Evolutionary conservation across 768 basidiomycete genomes (phyloP).

Genomic region (Trametes sanguinea): DNA sequence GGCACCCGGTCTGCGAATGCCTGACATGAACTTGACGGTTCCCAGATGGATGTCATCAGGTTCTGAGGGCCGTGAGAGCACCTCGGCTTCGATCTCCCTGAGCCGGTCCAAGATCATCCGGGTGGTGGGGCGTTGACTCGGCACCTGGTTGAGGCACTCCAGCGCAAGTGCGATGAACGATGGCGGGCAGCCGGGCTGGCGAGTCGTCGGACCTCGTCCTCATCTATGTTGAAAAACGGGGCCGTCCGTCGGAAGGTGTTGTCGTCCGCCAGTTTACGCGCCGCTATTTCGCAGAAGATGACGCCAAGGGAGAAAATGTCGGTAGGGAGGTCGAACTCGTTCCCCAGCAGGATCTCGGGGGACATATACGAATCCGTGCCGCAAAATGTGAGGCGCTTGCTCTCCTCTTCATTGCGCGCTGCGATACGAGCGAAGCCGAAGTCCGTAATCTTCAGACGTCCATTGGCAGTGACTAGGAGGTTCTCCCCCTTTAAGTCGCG

Average conservation of each 20-base stretch:
- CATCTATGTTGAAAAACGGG: conserved; percentile 78
- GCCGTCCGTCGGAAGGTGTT: conserved; percentile 73
- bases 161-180: conserved; percentile 77
- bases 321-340: conserved; percentile 91
- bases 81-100: conserved; percentile 79
- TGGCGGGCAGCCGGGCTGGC: conserved; percentile 77
- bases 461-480: conserved; percentile 90
- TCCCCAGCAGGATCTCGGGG: conserved; percentile 89
- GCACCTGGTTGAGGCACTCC: conserved; percentile 71
- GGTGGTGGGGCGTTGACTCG: conserved; percentile 71
- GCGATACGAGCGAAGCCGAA: conserved; percentile 97
- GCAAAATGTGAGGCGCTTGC: conserved; percentile 80
- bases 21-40: conserved; percentile 80
- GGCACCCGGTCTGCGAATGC: conserved; percentile 53
- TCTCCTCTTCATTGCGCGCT: conserved; percentile 88
- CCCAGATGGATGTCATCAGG: conserved; percentile 77
- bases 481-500: conserved; percentile 98
- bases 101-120: conserved; percentile 79
- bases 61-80: conserved; percentile 66
- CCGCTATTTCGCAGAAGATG: conserved; percentile 89
- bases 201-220: conserved; percentile 64
- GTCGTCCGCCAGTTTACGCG: conserved; percentile 85
- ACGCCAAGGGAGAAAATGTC: conserved; percentile 94
- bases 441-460: conserved; percentile 96
- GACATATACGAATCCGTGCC: conserved; percentile 97